Percentiles rank a stretch among this genome's conserved stretches.
These are phyloP conservation scores for Gentiana macrophylla DNA, from an alignment of 257 asterid species.

Conservation along the genomic window DNA sequence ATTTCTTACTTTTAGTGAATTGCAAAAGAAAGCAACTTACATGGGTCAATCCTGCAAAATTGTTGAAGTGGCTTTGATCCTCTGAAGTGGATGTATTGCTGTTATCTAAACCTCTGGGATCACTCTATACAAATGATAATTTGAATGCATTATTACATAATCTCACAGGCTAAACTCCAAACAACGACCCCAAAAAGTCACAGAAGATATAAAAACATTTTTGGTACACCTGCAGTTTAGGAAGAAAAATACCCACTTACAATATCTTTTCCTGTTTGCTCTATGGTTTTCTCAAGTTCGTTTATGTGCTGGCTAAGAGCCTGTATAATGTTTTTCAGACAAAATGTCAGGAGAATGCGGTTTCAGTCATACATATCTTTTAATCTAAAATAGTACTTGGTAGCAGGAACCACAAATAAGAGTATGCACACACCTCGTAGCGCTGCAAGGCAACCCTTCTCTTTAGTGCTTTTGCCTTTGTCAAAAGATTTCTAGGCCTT, in stretches of 20 bases:
- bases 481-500: slow-evolving; percentile 95
- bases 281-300: slow-evolving; percentile 70
- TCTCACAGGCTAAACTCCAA: not conserved
- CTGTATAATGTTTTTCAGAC: slow-evolving; percentile 28
- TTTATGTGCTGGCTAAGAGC: slow-evolving; percentile 94
- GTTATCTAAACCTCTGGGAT: slow-evolving; percentile 28
- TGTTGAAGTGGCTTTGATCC: slow-evolving; percentile 27
- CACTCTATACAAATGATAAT: slow-evolving; percentile 33
- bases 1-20: no score
- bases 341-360: slow-evolving; percentile 10
- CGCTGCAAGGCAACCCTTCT: slow-evolving; percentile 95
- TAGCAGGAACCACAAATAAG: slow-evolving; percentile 2
- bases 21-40: slow-evolving; percentile 28
- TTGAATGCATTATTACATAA: slow-evolving; percentile 1
- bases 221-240: not conserved
- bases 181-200: not conserved
- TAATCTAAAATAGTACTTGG: not conserved
- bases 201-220: not conserved
- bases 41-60: slow-evolving; percentile 30
- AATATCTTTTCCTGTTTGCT: slow-evolving; percentile 57
- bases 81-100: slow-evolving; percentile 18
- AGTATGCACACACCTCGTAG: slow-evolving; percentile 55
- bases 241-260: slow-evolving; percentile 37
- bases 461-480: slow-evolving; percentile 95
- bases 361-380: slow-evolving; percentile 2